Evolutionary conservation across 2,329 filamentous ascomycete species (phyloP), one percentile per base, ranked within the genome.

Genomic region (Blastomyces emzantsi): DNA sequence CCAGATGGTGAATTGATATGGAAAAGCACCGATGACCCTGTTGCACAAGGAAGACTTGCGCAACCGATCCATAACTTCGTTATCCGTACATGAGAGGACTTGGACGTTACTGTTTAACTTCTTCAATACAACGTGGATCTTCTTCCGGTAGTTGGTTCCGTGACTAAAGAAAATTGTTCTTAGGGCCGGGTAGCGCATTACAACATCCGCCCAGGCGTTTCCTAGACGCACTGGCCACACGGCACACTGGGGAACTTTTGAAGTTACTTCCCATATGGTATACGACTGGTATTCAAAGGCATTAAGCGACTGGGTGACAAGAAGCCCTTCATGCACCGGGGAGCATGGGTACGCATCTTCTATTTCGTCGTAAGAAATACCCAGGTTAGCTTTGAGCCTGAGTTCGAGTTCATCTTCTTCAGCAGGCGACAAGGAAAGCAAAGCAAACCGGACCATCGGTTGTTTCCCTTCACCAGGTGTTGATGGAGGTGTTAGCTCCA

Each of bases 311-410:
- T 41, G 60, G 13, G 45, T 39, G 28, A 60, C 39, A 22, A 66
- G 51, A 22, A 66, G 52, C 43, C 65, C 65, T 36, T 59, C 25
- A 28, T 66, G 65, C 5, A 56, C 11, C 15, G 59, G 62, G 25
- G 62, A 64, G 39, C 65, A 65, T 55, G 64, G 64, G 36, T 65
- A 66, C 47, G 52, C 63, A 56, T 66, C 65, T 13, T 61, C 45
- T 8, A 63, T 56, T 11, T 59, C 25, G 19, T 19, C 17, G 49
- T 43, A 22, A 47, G 54, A 36, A 51, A 58, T 45, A 52, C 17
- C 28, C 22, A 45, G 15, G 30, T 22, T 33, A 55, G 25, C n/a
- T 28, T 57, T 36, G 41, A 39, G 57, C 15, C 22, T 28, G 17
- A 36, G 19, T 60, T 60, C 36, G 22, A 41, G 6, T 7, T 60